Evolutionary conservation across 345 rosid species (phyloP), one percentile per base, ranked within the genome.

Genomic region (Orychophragmus violaceus): DNA sequence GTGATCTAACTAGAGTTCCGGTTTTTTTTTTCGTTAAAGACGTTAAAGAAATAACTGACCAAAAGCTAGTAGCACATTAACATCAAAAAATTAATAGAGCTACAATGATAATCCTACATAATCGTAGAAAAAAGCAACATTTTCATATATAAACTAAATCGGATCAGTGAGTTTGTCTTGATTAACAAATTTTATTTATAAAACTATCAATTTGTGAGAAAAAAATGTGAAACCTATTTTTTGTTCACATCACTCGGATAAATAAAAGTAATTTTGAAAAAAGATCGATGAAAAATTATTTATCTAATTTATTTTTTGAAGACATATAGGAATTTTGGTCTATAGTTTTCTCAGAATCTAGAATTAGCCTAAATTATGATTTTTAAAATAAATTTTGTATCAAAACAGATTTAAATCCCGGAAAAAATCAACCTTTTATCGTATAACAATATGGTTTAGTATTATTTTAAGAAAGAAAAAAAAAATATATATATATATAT

Each of bases 1-100:
- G 24, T 69, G 33, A 69, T 50, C 74, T 69, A 69, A 39, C 61
- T 39, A 60, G 61, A 19, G 60, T 27, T 69, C 52, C 24, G 0
- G 25, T 18, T 33, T 4, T 25, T 25, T 4, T 51, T 14, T 51
- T n/a, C 30, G 30, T 6, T 23, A 51, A 6, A 7, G 11, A 23
- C 28, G 13, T 36, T 24, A 3, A 33, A 35, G 8, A 35, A 16
- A 24, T 23, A 12, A 29, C 56, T n/a, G 21, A 30, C 29, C 19
- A 51, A 25, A 51, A 51, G 19, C n/a, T 48, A 22, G n/a, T 22
- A 10, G 14, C 52, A 21, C 5, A 4, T 21, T 21, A 42, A 45
- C 24, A 45, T 45, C 46, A 14, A 41, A 18, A 42, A 42, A 8
- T 42, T 17, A 17, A 42, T 3, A 22, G 1, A 48, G 8, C 54